A percentile compares a stretch with the other conserved stretches of the same genome.
phyloP scores from a whole-genome alignment of 73 alveolate genomes.

The Paramecium sexaurelia region DNA sequence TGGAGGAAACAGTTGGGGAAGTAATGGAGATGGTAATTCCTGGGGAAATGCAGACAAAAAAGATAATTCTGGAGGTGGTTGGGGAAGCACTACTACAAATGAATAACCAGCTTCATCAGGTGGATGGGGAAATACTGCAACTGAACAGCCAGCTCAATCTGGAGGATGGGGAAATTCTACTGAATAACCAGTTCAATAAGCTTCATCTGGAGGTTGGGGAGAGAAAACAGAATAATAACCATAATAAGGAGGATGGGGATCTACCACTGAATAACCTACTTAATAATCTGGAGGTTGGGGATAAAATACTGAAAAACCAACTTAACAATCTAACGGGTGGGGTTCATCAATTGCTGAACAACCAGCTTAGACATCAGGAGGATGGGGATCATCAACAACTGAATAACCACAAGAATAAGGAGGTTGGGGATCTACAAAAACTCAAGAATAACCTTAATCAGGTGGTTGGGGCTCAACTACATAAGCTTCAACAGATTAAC shows the following conservation, averaged over 20 bases:
- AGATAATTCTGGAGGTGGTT: background rate
- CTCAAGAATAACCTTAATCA: background rate
- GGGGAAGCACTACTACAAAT: background rate
- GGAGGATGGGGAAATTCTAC: conserved; percentile 1
- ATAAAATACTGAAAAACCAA: background rate
- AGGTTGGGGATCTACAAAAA: background rate
- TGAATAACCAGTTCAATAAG: background rate
- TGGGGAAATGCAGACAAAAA: conserved; percentile 10
- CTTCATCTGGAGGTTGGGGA: conserved; percentile 34
- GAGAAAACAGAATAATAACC: background rate
- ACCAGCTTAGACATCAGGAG: background rate
- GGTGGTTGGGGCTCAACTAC: background rate
- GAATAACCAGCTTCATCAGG: conserved; percentile 22
- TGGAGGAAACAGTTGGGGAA: conserved; percentile 18
- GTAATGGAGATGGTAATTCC: background rate
- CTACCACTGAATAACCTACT: background rate
- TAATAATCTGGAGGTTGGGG: background rate
- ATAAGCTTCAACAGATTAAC: background rate
- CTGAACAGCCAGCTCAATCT: background rate
- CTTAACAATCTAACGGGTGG: background rate
- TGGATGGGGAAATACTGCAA: conserved; percentile 13
- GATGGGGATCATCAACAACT: background rate
- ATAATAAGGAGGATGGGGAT: background rate
- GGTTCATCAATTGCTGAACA: background rate
- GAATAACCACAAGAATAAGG: background rate